phyloP scores from a whole-genome alignment of 495 filamentous ascomycete genomes.

The Trichocladium uniseriatum region DNA sequence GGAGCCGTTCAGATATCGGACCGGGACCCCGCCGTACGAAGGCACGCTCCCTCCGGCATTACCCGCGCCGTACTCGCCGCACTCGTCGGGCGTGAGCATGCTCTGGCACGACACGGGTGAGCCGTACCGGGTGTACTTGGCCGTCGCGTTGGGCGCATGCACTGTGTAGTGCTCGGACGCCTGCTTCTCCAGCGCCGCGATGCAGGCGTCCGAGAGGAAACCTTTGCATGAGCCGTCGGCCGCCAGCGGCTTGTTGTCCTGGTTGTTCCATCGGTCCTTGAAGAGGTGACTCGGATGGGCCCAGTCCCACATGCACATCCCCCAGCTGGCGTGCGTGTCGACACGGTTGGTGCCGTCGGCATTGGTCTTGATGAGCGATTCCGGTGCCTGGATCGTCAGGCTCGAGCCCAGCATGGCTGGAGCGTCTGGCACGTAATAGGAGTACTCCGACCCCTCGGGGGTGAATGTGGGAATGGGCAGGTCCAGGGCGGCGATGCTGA shows the following conservation, averaged over 20 bases:
- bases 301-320: constrained; percentile 11
- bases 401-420: constrained; percentile 8
- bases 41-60: background rate
- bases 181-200: background rate
- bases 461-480: too few species aligned
- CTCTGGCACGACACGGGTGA: background rate
- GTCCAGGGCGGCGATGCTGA: constrained; percentile 5
- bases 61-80: constrained; percentile 1
- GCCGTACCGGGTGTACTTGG: background rate
- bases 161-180: background rate
- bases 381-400: constrained; percentile 2
- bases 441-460: background rate
- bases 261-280: constrained; percentile 1
- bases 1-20: constrained; percentile 5
- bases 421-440: background rate
- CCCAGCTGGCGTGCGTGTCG: constrained; percentile 5
- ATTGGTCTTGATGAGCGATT: background rate
- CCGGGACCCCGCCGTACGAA: background rate
- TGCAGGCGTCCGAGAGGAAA: constrained; percentile 6
- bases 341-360: constrained; percentile 1
- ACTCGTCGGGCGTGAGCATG: background rate
- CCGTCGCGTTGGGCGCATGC: background rate
- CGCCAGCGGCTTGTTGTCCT: constrained; percentile 1
- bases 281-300: background rate
- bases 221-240: constrained; percentile 7